Conservation (phyloP, 495 filamentous ascomycete species). For the Annulohypoxylon moriforme region DNA sequence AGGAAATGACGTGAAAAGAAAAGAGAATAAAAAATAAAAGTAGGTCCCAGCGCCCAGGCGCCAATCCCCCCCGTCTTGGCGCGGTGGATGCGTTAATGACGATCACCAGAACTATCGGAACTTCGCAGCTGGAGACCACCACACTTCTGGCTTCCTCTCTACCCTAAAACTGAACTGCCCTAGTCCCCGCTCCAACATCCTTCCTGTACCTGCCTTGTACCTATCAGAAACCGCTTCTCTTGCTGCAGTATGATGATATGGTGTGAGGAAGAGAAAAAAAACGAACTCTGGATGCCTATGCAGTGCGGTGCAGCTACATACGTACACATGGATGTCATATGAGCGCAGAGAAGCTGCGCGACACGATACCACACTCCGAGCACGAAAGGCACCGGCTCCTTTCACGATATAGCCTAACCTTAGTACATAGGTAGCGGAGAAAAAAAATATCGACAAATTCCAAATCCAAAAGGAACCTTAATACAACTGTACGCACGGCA, state of each 20-base stretch:
- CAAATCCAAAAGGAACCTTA: background rate
- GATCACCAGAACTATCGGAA: conserved; percentile 52
- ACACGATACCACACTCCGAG: background rate
- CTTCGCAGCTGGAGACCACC: conserved; percentile 38
- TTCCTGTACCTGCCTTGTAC: conserved; percentile 32
- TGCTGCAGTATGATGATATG: background rate
- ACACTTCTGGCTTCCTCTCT: conserved; percentile 24
- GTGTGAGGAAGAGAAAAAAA: background rate
- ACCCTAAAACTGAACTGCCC: background rate
- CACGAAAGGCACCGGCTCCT: background rate
- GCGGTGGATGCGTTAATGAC: conserved; percentile 44
- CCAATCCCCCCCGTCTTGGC: conserved; percentile 32
- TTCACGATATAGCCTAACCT: background rate
- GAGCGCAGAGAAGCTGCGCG: conserved; percentile 7
- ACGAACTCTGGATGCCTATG: background rate
- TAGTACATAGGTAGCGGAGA: background rate
- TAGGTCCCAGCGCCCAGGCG: conserved; percentile 1
- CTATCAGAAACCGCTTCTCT: conserved; percentile 3
- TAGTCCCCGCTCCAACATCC: background rate
- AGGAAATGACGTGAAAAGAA: conserved; percentile 4
- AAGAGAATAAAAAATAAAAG: background rate
- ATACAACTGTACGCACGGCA: background rate
- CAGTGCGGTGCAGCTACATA: background rate
- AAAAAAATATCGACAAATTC: background rate
- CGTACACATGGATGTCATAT: too few relatives aligned